A percentile compares a stretch with the other conserved stretches of the same genome.
phyloP scores from a whole-genome alignment of 441 rosid genomes.

The Daphne laureola region DNA sequence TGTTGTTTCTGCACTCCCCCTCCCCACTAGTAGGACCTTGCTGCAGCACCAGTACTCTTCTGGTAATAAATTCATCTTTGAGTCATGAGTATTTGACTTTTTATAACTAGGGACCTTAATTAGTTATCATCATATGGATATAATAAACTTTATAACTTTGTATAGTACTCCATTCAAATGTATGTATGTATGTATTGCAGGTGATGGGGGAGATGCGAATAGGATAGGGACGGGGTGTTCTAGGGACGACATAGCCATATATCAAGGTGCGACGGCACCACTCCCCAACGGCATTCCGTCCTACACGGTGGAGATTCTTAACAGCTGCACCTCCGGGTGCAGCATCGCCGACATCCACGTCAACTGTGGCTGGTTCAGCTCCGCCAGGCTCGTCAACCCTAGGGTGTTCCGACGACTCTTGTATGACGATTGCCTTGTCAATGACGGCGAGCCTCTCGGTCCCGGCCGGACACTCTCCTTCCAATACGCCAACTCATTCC shows the following conservation, averaged over 20 bases:
- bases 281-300: constrained; percentile 36
- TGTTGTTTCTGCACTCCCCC: too few species aligned
- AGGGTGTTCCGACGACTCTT: constrained; percentile 23
- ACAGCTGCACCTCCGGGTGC: constrained; percentile 29
- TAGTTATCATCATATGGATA: too few species aligned
- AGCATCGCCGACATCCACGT: constrained; percentile 35
- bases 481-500: constrained; percentile 26
- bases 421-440: constrained; percentile 38
- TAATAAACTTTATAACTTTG: too few species aligned
- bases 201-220: constrained; percentile 24
- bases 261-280: constrained; percentile 30
- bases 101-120: too few species aligned
- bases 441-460: constrained; percentile 26
- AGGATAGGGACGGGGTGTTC: constrained; percentile 43
- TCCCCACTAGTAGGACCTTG: too few species aligned
- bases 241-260: constrained; percentile 36
- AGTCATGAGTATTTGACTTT: too few species aligned
- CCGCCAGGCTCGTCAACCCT: constrained; percentile 30
- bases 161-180: too few species aligned
- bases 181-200: constrained; percentile 6
- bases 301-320: constrained; percentile 29
- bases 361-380: constrained; percentile 42
- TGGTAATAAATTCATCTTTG: too few species aligned
- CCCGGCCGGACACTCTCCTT: constrained; percentile 31
- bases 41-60: too few species aligned